phyloP scores from a whole-genome alignment of 108 stramenopile species.

The Nannochloropsis granulata region DNA sequence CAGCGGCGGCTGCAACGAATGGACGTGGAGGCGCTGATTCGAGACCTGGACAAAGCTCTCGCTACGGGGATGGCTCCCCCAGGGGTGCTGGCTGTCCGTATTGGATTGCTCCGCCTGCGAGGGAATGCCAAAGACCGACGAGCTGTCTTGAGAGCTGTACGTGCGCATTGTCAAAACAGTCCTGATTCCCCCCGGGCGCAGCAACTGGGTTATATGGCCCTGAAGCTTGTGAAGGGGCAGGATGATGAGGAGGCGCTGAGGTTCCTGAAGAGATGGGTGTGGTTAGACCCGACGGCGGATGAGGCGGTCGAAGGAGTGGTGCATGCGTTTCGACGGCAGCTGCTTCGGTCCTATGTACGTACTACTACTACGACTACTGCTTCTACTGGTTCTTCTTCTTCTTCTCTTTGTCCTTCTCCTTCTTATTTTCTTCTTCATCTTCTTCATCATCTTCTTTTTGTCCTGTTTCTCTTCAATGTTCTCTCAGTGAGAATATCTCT shows the following conservation, averaged over 20 bases:
- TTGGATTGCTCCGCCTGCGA: background rate
- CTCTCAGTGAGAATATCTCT: too few relatives aligned
- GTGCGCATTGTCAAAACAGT: background rate
- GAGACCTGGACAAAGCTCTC: background rate
- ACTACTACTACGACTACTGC: too few relatives aligned
- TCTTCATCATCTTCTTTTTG: background rate
- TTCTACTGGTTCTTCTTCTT: too few relatives aligned
- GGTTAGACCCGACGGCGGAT: background rate
- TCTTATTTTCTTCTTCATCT: background rate
- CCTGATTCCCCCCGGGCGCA: background rate
- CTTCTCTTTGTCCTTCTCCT: background rate
- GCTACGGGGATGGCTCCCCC: background rate
- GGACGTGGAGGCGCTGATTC: background rate
- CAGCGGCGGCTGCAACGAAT: background rate
- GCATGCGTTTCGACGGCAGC: background rate
- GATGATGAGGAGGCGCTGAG: background rate
- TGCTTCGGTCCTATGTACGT: background rate
- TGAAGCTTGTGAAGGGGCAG: background rate
- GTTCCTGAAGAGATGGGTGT: background rate
- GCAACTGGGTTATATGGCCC: background rate
- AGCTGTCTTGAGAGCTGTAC: background rate
- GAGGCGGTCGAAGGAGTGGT: background rate
- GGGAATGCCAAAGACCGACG: background rate
- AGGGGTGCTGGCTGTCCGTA: background rate
- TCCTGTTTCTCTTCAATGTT: background rate